Percentiles rank a stretch among this genome's conserved stretches.
Conservation (phyloP, 179 eudicot genomes). For the Silene noctiflora region DNA sequence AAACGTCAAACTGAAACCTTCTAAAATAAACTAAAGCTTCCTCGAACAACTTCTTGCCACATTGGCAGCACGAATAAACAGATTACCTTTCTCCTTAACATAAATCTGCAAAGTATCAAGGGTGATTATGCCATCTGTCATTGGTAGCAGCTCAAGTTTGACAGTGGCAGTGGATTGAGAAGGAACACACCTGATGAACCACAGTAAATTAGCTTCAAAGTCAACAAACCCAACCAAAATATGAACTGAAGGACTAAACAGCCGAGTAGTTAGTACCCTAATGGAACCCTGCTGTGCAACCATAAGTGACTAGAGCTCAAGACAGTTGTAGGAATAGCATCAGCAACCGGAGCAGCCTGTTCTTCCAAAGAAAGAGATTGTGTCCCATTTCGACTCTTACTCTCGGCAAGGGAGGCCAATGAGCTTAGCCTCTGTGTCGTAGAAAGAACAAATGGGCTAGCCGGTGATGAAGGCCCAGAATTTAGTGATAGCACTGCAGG, state of each 20-base stretch:
- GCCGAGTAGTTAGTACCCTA: slow-evolving; percentile 50
- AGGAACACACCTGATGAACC: slow-evolving; percentile 69
- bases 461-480: slow-evolving; percentile 61
- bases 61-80: background rate
- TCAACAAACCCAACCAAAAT: slow-evolving; percentile 7
- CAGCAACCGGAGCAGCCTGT: slow-evolving; percentile 47
- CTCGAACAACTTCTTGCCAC: background rate
- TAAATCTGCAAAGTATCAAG: slow-evolving; percentile 84
- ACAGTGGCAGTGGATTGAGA: slow-evolving; percentile 79
- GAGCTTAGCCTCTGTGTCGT: slow-evolving; percentile 41
- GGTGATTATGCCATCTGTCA: slow-evolving; percentile 94
- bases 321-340: slow-evolving; percentile 66
- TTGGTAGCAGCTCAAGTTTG: slow-evolving; percentile 89
- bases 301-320: slow-evolving; percentile 84
- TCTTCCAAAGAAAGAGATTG: slow-evolving; percentile 41
- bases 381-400: slow-evolving; percentile 36
- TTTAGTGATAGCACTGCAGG: slow-evolving; percentile 79
- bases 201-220: slow-evolving; percentile 15
- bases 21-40: background rate
- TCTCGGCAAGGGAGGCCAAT: slow-evolving; percentile 33
- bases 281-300: slow-evolving; percentile 93
- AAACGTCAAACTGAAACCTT: background rate
- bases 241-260: background rate
- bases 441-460: slow-evolving; percentile 47
- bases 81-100: slow-evolving; percentile 88